Percentiles rank a stretch among this genome's conserved stretches.
Evolutionary conservation across 306 rosid species (phyloP).

Genomic region (Pachyrhizus erosus): DNA sequence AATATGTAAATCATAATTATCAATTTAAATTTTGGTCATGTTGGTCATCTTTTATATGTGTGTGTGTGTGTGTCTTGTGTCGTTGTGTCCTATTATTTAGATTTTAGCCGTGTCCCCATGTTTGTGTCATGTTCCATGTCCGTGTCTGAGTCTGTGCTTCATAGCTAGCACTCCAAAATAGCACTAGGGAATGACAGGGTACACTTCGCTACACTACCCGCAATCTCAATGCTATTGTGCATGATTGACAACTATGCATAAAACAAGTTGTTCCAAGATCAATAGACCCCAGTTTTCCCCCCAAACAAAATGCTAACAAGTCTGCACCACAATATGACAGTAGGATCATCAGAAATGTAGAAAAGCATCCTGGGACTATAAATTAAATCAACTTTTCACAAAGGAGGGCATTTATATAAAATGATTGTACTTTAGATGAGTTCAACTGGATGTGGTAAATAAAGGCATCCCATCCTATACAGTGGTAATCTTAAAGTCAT

Average conservation of each 20-base stretch:
- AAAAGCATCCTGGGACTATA: neutral
- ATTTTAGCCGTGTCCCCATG: too few relatives aligned
- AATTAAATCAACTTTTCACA: constrained; percentile 7
- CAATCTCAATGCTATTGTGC: too few relatives aligned
- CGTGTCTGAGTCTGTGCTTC: too few relatives aligned
- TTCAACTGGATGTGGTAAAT: neutral
- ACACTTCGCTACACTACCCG: too few relatives aligned
- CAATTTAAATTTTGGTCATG: too few relatives aligned
- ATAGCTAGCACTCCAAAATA: too few relatives aligned
- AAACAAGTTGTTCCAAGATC: neutral
- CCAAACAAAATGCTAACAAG: neutral
- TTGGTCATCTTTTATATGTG: too few relatives aligned
- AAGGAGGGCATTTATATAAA: neutral
- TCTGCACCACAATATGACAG: neutral
- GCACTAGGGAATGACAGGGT: too few relatives aligned
- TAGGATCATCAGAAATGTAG: neutral
- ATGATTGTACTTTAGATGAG: neutral
- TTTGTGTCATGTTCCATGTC: too few relatives aligned
- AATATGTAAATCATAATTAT: too few relatives aligned
- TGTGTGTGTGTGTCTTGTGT: too few relatives aligned
- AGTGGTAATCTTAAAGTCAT: constrained; percentile 13
- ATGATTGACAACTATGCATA: neutral
- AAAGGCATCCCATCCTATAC: constrained; percentile 20
- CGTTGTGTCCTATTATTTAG: too few relatives aligned
- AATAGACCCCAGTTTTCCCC: neutral